These are phyloP conservation scores for Malus hybrid DNA, from an alignment of 331 rosid species.

Conservation along the genomic window DNA sequence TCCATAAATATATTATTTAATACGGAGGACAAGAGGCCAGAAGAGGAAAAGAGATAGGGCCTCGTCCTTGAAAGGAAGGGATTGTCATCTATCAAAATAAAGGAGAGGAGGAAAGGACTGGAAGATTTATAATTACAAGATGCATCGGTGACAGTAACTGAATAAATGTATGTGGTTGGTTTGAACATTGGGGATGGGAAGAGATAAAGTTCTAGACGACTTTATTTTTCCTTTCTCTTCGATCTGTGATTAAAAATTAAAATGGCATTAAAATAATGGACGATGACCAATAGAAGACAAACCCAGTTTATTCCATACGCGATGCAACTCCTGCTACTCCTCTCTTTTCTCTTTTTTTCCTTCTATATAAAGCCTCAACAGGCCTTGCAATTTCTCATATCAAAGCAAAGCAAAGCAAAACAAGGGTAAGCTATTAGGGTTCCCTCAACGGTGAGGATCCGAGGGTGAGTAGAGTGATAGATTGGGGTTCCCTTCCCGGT, in stretches of 20 bases:
- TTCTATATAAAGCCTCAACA: conserved; percentile 54
- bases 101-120: conserved; percentile 17
- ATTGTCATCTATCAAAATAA: neutral
- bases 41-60: too few species aligned
- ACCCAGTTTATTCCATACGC: conserved; percentile 55
- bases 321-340: conserved; percentile 21
- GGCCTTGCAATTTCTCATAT: conserved; percentile 16
- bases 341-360: conserved; percentile 21
- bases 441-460: neutral
- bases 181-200: neutral
- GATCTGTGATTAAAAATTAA: conserved; percentile 14
- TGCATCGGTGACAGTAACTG: conserved; percentile 41
- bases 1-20: neutral
- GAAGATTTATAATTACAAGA: conserved; percentile 41
- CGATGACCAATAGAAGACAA: conserved; percentile 35
- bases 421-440: neutral
- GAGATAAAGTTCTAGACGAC: neutral
- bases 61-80: neutral
- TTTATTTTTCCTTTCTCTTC: neutral
- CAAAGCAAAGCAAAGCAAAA: neutral
- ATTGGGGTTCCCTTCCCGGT: neutral
- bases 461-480: neutral
- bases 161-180: conserved; percentile 17
- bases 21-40: too few species aligned
- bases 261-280: conserved; percentile 24